Evolutionary conservation across 805 yeast genomes (phyloP).

Genomic region (Ogataea salicorniae): DNA sequence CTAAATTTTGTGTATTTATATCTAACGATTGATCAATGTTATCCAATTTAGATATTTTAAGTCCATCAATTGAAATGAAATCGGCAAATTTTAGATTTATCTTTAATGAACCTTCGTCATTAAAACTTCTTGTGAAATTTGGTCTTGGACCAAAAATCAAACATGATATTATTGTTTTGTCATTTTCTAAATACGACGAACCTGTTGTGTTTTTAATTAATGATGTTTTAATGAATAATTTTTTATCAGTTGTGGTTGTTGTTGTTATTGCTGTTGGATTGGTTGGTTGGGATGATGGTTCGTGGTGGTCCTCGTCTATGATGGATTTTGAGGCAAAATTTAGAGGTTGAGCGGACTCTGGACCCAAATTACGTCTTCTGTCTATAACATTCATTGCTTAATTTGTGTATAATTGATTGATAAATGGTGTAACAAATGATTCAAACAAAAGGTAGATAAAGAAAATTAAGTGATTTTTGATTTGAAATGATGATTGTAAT

Average conservation of each 20-base stretch:
- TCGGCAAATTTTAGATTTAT: constrained; percentile 41
- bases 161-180: constrained; percentile 55
- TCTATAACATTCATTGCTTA: constrained; percentile 43
- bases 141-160: constrained; percentile 90
- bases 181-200: constrained; percentile 72
- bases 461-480: too few relatives aligned
- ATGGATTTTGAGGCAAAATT: constrained; percentile 27
- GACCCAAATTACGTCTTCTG: constrained; percentile 85
- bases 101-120: constrained; percentile 29
- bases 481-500: too few relatives aligned
- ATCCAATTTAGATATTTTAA: constrained; percentile 22
- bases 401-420: neutral
- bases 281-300: constrained; percentile 9
- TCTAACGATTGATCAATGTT: constrained; percentile 41
- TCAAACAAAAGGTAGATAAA: too few relatives aligned
- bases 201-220: constrained; percentile 72
- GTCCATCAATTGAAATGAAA: constrained; percentile 24
- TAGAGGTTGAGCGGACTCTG: constrained; percentile 57
- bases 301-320: constrained; percentile 13
- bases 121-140: constrained; percentile 29
- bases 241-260: constrained; percentile 15
- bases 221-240: constrained; percentile 57
- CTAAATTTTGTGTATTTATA: constrained; percentile 23
- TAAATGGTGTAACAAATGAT: too few relatives aligned
- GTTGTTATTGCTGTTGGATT: constrained; percentile 10